These are phyloP conservation scores for Pontederia paniculata DNA, from an alignment of 176 grass and related monocot species.

Conservation along the genomic window DNA sequence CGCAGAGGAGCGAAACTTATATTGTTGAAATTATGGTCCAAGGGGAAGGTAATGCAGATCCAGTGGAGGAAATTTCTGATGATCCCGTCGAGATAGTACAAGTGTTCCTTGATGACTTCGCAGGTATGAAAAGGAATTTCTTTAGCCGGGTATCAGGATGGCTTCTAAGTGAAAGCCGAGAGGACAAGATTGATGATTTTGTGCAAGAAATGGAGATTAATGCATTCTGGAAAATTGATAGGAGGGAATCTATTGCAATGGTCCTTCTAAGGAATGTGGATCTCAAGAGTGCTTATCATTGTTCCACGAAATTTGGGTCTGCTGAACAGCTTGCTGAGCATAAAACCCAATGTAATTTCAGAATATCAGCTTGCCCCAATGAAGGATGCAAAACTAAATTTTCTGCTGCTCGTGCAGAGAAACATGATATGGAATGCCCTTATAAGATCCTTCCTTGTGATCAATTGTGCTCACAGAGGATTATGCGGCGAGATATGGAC, in stretches of 20 bases:
- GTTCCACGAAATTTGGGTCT: conserved; percentile 31
- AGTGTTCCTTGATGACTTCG: conserved; percentile 45
- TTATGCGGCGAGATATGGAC: conserved; percentile 63
- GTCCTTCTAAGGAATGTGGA: conserved; percentile 42
- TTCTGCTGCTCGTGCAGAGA: conserved; percentile 44
- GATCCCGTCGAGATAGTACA: conserved; percentile 41
- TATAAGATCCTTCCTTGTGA: conserved; percentile 61
- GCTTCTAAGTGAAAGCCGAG: conserved; percentile 56
- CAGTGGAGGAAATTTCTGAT: conserved; percentile 31
- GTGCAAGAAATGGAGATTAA: conserved; percentile 49
- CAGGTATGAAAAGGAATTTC: conserved; percentile 51
- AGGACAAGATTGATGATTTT: conserved; percentile 65
- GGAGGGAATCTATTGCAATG: conserved; percentile 23
- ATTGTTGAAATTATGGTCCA: conserved; percentile 27
- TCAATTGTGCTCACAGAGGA: conserved; percentile 43
- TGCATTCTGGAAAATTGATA: conserved; percentile 20
- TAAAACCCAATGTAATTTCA: conserved; percentile 37
- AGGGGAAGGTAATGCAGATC: conserved; percentile 19
- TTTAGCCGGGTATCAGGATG: conserved; percentile 68
- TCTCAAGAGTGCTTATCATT: conserved; percentile 39
- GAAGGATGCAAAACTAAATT: conserved; percentile 36
- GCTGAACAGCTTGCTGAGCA: conserved; percentile 25
- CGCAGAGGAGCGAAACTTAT: conserved; percentile 38
- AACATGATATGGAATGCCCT: conserved; percentile 50
- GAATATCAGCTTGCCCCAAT: conserved; percentile 41